phyloP scores from a whole-genome alignment of 768 basidiomycete species.

The Trametopsis cervina region DNA sequence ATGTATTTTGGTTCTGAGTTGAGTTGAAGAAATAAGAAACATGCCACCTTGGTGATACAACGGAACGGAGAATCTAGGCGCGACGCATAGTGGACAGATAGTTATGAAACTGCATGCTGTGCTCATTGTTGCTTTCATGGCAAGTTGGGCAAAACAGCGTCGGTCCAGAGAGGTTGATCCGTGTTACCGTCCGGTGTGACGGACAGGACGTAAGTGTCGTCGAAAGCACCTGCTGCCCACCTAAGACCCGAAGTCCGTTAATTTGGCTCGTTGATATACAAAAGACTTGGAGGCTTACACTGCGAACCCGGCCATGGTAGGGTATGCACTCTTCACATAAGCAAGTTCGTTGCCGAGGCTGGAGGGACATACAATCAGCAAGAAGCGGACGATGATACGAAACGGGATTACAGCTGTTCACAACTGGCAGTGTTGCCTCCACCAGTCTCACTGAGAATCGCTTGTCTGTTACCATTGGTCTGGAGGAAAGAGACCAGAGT shows the following conservation, averaged over 20 bases:
- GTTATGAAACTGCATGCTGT: too few relatives aligned
- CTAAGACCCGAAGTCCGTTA: background rate
- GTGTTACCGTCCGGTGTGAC: conserved; percentile 44
- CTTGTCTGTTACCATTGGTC: conserved; percentile 35
- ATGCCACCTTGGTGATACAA: too few relatives aligned
- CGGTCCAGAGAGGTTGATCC: conserved; percentile 41
- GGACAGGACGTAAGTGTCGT: conserved; percentile 40
- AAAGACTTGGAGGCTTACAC: conserved; percentile 16
- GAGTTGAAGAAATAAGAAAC: too few relatives aligned
- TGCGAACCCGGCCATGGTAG: conserved; percentile 43
- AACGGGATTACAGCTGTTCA: conserved; percentile 24
- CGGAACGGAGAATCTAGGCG: too few relatives aligned
- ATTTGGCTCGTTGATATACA: background rate
- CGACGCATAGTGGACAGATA: too few relatives aligned
- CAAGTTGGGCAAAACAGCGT: conserved; percentile 26
- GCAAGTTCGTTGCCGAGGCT: conserved; percentile 38
- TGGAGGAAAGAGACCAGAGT: conserved; percentile 39
- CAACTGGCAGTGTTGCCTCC: conserved; percentile 34
- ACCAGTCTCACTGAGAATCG: conserved; percentile 37
- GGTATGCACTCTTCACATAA: conserved; percentile 37
- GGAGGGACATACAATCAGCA: background rate
- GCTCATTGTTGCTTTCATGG: too few relatives aligned
- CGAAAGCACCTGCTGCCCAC: conserved; percentile 49
- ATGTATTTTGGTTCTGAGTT: too few relatives aligned
- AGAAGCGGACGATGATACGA: conserved; percentile 9